phyloP scores from a whole-genome alignment of 2,329 filamentous ascomycete species.

The Tolypocladium pustulatum region DNA sequence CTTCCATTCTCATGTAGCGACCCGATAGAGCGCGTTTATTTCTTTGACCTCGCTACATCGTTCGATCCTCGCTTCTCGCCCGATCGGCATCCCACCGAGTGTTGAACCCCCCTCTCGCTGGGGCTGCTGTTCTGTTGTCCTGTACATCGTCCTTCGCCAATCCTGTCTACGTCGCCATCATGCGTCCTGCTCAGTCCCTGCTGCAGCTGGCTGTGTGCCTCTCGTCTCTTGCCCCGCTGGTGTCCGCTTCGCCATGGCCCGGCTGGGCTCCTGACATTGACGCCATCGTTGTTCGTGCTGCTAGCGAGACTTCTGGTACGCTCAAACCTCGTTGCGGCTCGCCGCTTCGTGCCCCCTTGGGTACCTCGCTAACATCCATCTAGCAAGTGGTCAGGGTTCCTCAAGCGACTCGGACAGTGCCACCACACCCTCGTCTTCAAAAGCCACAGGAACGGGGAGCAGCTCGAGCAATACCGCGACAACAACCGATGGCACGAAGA shows the following conservation, averaged over 20 bases:
- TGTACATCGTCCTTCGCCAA: background rate
- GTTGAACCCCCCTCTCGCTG: background rate
- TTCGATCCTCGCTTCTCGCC: background rate
- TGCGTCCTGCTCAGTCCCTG: conserved; percentile 39
- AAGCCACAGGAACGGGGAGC: conserved; percentile 2
- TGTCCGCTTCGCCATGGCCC: conserved; percentile 46
- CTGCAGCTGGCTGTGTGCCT: conserved; percentile 40
- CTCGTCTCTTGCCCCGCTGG: conserved; percentile 36
- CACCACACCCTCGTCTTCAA: background rate
- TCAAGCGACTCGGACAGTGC: background rate
- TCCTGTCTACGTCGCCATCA: conserved; percentile 16
- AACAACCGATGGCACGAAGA: conserved; percentile 20
- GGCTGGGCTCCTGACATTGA: conserved; percentile 43
- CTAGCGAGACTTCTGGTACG: conserved; percentile 16
- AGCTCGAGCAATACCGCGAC: conserved; percentile 4
- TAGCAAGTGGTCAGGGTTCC: background rate
- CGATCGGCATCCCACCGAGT: background rate
- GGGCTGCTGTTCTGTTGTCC: background rate
- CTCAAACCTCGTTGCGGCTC: background rate
- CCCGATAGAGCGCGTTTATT: background rate
- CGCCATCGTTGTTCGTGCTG: conserved; percentile 39
- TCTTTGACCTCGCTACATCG: background rate
- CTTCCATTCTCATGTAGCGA: background rate
- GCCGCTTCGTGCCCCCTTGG: background rate
- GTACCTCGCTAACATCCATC: background rate